Percentiles rank a stretch among this genome's conserved stretches.
Evolutionary conservation across 1,284 basidiomycete genomes (phyloP).

Genomic region (Omphalotus olearius): DNA sequence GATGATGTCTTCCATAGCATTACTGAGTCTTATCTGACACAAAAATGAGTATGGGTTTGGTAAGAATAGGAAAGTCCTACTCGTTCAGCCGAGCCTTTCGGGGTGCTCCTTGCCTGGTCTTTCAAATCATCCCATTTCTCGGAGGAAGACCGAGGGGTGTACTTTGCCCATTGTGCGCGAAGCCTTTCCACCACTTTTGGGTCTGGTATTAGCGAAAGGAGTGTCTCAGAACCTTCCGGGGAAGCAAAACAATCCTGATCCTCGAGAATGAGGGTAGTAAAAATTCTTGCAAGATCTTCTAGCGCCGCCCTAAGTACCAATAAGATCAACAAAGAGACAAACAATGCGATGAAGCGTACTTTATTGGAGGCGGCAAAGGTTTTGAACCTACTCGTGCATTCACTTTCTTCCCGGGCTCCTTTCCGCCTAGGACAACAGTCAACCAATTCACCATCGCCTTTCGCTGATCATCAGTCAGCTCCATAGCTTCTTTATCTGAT

Average conservation of each 20-base stretch:
- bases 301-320: background rate
- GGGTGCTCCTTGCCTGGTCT: slow-evolving; percentile 24
- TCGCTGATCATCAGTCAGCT: slow-evolving; percentile 88
- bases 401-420: slow-evolving; percentile 83
- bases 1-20: slow-evolving; percentile 80
- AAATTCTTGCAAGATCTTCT: slow-evolving; percentile 44
- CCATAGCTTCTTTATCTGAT: slow-evolving; percentile 85
- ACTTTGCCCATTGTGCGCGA: slow-evolving; percentile 57
- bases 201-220: slow-evolving; percentile 79
- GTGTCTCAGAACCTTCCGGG: slow-evolving; percentile 68
- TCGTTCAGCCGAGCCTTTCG: slow-evolving; percentile 26
- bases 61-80: slow-evolving; percentile 13
- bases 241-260: slow-evolving; percentile 87
- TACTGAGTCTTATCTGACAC: slow-evolving; percentile 31
- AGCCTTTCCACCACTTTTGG: slow-evolving; percentile 43
- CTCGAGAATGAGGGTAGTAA: slow-evolving; percentile 58
- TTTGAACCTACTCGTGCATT: slow-evolving; percentile 57
- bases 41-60: background rate
- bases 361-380: slow-evolving; percentile 66
- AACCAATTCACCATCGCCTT: slow-evolving; percentile 84
- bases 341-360: slow-evolving; percentile 39
- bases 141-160: slow-evolving; percentile 50
- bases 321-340: slow-evolving; percentile 3
- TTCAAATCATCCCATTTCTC: slow-evolving; percentile 79
- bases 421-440: slow-evolving; percentile 82